phyloP scores from a whole-genome alignment of 148 eudicot species.

The Tetragonia tetragonoides region DNA sequence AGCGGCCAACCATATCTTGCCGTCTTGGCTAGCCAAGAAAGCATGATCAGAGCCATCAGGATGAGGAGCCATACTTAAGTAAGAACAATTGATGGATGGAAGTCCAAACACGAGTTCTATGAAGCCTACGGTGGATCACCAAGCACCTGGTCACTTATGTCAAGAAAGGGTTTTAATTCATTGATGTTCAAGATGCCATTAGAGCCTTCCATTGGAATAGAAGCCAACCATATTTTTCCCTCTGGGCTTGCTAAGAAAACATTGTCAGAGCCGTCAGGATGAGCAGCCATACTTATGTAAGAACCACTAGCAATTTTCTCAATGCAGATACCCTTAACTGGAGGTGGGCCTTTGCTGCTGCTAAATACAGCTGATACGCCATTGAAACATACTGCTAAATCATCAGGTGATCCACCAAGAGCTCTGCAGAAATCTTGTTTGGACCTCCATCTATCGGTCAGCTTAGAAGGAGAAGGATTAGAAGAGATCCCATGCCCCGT shows the following conservation, averaged over 20 bases:
- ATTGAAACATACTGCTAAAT: not conserved
- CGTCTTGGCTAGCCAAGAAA: slow-evolving; percentile 5
- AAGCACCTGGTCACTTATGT: slow-evolving; percentile 9
- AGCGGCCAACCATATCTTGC: slow-evolving; percentile 5
- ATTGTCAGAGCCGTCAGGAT: slow-evolving; percentile 14
- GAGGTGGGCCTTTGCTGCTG: not conserved
- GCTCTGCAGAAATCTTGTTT: slow-evolving; percentile 1
- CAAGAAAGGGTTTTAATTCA: slow-evolving; percentile 11
- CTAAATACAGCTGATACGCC: not conserved
- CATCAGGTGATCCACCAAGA: not conserved
- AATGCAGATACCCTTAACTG: slow-evolving; percentile 1
- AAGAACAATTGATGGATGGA: slow-evolving; percentile 3
- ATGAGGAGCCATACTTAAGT: slow-evolving; percentile 5
- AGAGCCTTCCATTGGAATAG: slow-evolving; percentile 1
- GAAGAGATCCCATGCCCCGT: not conserved
- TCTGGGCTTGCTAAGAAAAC: not conserved
- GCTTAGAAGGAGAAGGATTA: not conserved
- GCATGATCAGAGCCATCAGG: slow-evolving; percentile 13
- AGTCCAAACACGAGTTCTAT: slow-evolving; percentile 2
- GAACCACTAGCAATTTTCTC: slow-evolving; percentile 10
- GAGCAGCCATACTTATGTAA: slow-evolving; percentile 7
- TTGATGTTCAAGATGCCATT: not conserved
- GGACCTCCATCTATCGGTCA: slow-evolving; percentile 2
- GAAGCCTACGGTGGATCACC: not conserved
- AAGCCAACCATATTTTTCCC: slow-evolving; percentile 5